phyloP scores from a whole-genome alignment of 495 filamentous ascomycete species.

The Lophium mytilinum region DNA sequence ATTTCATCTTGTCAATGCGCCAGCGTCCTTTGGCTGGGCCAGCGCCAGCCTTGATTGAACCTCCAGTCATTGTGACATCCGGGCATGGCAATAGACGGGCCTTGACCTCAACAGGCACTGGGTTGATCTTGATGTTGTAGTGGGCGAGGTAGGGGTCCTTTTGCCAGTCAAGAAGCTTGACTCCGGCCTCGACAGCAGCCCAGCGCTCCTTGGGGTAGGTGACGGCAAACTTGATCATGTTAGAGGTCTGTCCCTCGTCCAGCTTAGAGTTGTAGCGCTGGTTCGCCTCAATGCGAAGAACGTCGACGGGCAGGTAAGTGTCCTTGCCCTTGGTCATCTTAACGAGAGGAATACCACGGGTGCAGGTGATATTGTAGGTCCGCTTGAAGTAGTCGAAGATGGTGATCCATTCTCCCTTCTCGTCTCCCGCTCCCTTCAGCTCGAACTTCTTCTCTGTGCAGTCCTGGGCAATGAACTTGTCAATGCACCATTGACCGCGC shows the following conservation, averaged over 20 bases:
- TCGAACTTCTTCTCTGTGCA: constrained; percentile 53
- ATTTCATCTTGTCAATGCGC: constrained; percentile 76
- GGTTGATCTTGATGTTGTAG: constrained; percentile 62
- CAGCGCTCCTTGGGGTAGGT: constrained; percentile 55
- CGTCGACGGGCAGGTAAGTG: constrained; percentile 70
- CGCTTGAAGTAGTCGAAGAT: constrained; percentile 60
- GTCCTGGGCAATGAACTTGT: constrained; percentile 47
- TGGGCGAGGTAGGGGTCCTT: constrained; percentile 56
- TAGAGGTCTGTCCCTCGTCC: constrained; percentile 55
- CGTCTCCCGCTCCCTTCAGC: constrained; percentile 40
- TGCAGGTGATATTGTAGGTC: constrained; percentile 53
- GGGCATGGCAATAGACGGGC: constrained; percentile 68
- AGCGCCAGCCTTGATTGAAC: constrained; percentile 32
- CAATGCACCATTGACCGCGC: constrained; percentile 47
- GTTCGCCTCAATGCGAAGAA: constrained; percentile 52
- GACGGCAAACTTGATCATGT: constrained; percentile 85
- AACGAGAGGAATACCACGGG: constrained; percentile 57
- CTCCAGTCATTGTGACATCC: constrained; percentile 49
- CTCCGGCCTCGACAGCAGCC: constrained; percentile 52
- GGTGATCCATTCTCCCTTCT: constrained; percentile 33
- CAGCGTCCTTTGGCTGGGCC: constrained; percentile 66
- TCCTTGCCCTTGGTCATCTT: constrained; percentile 53
- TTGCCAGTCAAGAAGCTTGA: constrained; percentile 57
- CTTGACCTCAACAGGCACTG: constrained; percentile 49
- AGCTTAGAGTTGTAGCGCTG: constrained; percentile 79